Base-by-base conservation (phyloP, 257 asterid genomes). In the Salvia rosmarinus region DNA sequence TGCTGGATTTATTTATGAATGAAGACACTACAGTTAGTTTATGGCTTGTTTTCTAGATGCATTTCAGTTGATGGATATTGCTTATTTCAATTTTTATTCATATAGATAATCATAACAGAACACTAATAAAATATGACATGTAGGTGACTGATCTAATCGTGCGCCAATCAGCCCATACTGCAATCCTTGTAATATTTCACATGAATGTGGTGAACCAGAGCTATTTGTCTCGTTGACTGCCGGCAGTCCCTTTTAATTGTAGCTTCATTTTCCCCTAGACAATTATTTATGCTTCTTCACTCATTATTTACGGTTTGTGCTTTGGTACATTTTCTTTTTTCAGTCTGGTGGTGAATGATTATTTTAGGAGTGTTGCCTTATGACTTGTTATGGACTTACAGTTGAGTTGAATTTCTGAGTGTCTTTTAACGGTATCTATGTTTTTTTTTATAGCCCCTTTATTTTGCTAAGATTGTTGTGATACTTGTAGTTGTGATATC, bases 291-390 rank as follows among this genome's bases (percentile, higher is more conserved):
- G 54, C 49, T 50, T 68, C 44, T 72, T 20, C n/a, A 13, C 25
- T 54, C 51, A n/a, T 50, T 17, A n/a, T n/a, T n/a, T n/a, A 47
- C 42, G 44, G 43, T 67, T 42, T 28, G 51, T 47, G 35, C 19
- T 61, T 56, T 49, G 69, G 49, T 63, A 16, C 68, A 46, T n/a
- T 49, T 30, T 44, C n/a, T 11, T 57, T 25, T 34, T 32, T 20
- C 28, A 13, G 64, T 71, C 17, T 54, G 56, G 5, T 51, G 64
- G 75, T 70, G 81, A 73, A 75, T 80, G 75, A 19, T 65, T 65
- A 51, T 64, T 67, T 39, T 55, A 59, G 32, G 72, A 47, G n/a
- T 70, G 65, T 1, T 56, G 14, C 11, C 49, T 43, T 44, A 58
- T 68, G 61, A 51, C 59, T 28, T 50, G n/a, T 50, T 57, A 25